These are phyloP conservation scores for Chondrostereum purpureum DNA, from an alignment of 1,284 basidiomycete species.

Conservation along the genomic window DNA sequence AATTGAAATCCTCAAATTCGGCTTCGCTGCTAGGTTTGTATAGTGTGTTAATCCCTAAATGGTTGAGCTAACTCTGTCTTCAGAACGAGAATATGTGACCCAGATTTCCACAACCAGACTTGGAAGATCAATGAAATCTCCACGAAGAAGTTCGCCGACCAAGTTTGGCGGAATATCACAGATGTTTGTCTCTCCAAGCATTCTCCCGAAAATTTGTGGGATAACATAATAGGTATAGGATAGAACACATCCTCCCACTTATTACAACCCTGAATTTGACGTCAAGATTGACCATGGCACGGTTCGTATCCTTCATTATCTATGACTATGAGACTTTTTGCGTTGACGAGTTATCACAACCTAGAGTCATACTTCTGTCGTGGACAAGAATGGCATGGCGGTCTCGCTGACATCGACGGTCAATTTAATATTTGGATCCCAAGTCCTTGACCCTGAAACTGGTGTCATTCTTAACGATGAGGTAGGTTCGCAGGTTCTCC, in stretches of 20 bases:
- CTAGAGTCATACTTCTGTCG: slow-evolving; percentile 75
- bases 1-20: slow-evolving; percentile 77
- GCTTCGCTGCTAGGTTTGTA: slow-evolving; percentile 65
- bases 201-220: neutral
- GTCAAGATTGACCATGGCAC: slow-evolving; percentile 81
- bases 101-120: slow-evolving; percentile 52
- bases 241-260: slow-evolving; percentile 69
- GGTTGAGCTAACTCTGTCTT: too few species aligned
- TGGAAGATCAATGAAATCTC: slow-evolving; percentile 59
- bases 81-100: slow-evolving; percentile 74
- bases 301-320: slow-evolving; percentile 34
- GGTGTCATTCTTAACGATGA: slow-evolving; percentile 90
- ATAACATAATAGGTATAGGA: slow-evolving; percentile 43
- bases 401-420: slow-evolving; percentile 84
- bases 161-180: slow-evolving; percentile 63
- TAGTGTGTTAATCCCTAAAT: slow-evolving; percentile 3
- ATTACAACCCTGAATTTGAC: slow-evolving; percentile 83
- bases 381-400: slow-evolving; percentile 82
- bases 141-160: slow-evolving; percentile 63
- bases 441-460: slow-evolving; percentile 76
- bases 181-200: slow-evolving; percentile 48
- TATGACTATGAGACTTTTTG: slow-evolving; percentile 8
- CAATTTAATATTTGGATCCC: slow-evolving; percentile 84
- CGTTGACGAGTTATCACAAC: slow-evolving; percentile 2
- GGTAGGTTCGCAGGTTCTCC: slow-evolving; percentile 22